phyloP scores from a whole-genome alignment of 208 protist genomes.

The Trichomonas vaginalis region DNA sequence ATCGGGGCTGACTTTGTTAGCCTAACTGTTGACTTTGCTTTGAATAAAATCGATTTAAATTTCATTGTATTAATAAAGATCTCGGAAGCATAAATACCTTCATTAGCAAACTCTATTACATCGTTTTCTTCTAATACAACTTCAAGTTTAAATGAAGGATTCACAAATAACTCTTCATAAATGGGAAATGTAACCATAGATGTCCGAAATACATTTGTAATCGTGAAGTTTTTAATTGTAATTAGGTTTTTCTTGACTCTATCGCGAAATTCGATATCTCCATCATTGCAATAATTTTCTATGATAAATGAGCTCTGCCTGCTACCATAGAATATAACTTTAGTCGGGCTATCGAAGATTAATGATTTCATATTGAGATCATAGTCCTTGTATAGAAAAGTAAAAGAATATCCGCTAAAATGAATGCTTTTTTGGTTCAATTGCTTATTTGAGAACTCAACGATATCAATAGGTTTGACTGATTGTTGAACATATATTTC shows the following conservation, averaged over 20 bases:
- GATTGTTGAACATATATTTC: background rate
- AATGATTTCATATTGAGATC: background rate
- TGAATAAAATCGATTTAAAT: background rate
- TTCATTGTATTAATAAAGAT: background rate
- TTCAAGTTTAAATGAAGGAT: background rate
- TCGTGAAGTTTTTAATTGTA: background rate
- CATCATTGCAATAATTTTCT: background rate
- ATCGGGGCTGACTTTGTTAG: background rate
- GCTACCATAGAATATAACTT: background rate
- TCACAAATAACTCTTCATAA: background rate
- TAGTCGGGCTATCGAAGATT: background rate
- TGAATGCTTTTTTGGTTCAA: background rate
- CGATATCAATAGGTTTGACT: background rate
- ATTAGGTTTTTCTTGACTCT: background rate
- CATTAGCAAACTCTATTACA: background rate
- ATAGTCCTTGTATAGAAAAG: background rate
- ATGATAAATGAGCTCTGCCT: background rate
- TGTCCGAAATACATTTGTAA: background rate
- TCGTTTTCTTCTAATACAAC: background rate
- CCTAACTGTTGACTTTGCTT: background rate
- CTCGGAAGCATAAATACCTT: background rate
- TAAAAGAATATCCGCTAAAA: background rate
- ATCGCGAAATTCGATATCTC: background rate
- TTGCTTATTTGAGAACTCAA: background rate
- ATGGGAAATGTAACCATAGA: background rate